These are phyloP conservation scores for Candida silvicultrix DNA, from an alignment of 805 yeast genomes.

Conservation along the genomic window DNA sequence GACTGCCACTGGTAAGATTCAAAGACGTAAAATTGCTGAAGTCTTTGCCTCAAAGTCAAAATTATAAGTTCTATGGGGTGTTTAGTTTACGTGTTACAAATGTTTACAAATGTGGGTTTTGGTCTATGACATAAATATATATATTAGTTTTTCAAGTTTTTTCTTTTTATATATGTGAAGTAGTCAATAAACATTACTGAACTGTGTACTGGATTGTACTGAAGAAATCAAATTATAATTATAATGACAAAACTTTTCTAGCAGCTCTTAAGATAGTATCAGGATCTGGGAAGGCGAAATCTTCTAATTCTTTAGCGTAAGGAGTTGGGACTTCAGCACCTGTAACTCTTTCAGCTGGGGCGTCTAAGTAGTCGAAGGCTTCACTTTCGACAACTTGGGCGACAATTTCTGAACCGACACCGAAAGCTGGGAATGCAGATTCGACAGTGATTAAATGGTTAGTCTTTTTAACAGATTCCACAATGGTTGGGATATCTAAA, in stretches of 20 bases:
- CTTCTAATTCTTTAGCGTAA: slow-evolving; percentile 92
- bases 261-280: slow-evolving; percentile 84
- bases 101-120: no score
- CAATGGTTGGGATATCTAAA: slow-evolving; percentile 79
- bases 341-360: slow-evolving; percentile 97
- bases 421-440: slow-evolving; percentile 96
- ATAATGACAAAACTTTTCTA: slow-evolving; percentile 71
- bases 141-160: neutral
- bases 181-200: no score
- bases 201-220: no score
- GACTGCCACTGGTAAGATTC: slow-evolving; percentile 75
- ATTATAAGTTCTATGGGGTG: slow-evolving; percentile 6
- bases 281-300: slow-evolving; percentile 97
- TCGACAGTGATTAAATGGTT: slow-evolving; percentile 94
- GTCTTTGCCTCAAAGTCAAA: slow-evolving; percentile 36
- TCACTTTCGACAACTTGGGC: slow-evolving; percentile 98
- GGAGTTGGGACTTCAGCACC: slow-evolving; percentile 99
- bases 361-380: slow-evolving; percentile 96
- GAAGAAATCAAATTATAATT: slow-evolving; percentile 13
- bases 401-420: slow-evolving; percentile 97
- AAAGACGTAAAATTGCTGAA: slow-evolving; percentile 56
- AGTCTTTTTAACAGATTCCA: slow-evolving; percentile 90
- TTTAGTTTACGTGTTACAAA: no score
- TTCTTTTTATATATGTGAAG: neutral
- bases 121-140: neutral